Percentiles rank a stretch among this genome's conserved stretches.
Evolutionary conservation across 2,329 filamentous ascomycete species (phyloP).

Genomic region (Phaeosphaeria sp.): DNA sequence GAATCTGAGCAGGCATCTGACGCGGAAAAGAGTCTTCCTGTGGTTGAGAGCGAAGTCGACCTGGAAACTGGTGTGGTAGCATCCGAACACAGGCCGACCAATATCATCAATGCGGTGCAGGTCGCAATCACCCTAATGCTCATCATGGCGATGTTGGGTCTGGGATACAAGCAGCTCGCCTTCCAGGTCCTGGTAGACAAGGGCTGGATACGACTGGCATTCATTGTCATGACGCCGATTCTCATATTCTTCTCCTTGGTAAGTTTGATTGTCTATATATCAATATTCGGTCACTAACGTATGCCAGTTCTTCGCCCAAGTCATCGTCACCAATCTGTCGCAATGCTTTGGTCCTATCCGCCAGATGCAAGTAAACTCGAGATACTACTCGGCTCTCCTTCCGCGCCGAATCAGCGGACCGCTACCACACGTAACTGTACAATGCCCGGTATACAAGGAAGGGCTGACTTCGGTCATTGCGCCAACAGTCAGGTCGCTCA

Average conservation of each 20-base stretch:
- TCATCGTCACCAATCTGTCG: conserved; percentile 30
- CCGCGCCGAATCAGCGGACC: conserved; percentile 57
- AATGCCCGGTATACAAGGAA: conserved; percentile 90
- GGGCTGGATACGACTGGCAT: conserved; percentile 49
- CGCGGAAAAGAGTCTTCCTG: conserved; percentile 66
- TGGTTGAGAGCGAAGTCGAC: conserved; percentile 63
- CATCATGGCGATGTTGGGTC: conserved; percentile 71
- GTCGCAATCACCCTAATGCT: conserved; percentile 71
- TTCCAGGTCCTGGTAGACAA: conserved; percentile 72
- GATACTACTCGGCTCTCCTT: conserved; percentile 75
- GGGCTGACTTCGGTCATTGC: conserved; percentile 76
- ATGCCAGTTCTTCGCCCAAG: conserved; percentile 42
- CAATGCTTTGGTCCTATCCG: conserved; percentile 77
- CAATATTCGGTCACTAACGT: conserved; percentile 2
- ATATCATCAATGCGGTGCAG: conserved; percentile 73
- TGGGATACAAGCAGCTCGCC: conserved; percentile 73
- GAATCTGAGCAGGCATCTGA: conserved; percentile 55
- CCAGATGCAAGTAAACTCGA: conserved; percentile 77
- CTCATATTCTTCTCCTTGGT: conserved; percentile 66
- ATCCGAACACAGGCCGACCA: conserved; percentile 69
- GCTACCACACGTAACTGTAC: conserved; percentile 75
- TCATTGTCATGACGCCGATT: conserved; percentile 61
- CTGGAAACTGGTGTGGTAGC: conserved; percentile 73
- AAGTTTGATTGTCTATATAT: conserved; percentile 24
- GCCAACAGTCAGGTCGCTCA: conserved; percentile 79